Evolutionary conservation across 805 yeast genomes (phyloP), one percentile per base, ranked within the genome.

Genomic region (Saturnispora saitoi): DNA sequence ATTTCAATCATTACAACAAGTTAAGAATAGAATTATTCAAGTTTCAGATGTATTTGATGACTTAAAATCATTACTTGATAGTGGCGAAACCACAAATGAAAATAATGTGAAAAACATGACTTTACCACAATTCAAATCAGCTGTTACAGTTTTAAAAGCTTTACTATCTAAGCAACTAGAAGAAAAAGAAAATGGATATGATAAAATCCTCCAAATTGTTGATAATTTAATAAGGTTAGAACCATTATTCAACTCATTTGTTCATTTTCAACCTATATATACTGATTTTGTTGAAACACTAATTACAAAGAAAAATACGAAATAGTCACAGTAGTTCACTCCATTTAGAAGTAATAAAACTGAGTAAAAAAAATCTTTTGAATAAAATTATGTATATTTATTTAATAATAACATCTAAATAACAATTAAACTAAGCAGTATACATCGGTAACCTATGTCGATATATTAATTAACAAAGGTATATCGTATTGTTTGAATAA

Each of bases 171-270:
- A 11, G 7, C 48, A 26, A 45, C 20, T 20, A 9, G 38, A 17
- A 7, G 45, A 46, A 4, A 28, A 34, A 22, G 14, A 20, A 8
- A 24, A 32, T 10, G 40, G 48, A 29, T 56, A 51, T 49, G 47
- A 47, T 10, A 72, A 67, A 6, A 53, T 77, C 3, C 45, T 73
- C 14, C 61, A 63, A 8, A 74, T 74, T 45, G 66, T 78, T 17
- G 71, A 76, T 32, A 69, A 71, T 28, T 66, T 83, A 60, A 65
- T 70, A 20, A 70, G 69, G 4, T 56, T 81, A 45, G 63, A 69
- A 42, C 80, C 81, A 0, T 62, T 81, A 15, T 81, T 83, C 57
- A 71, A 72, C 54, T 75, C 73, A 17, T 59, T 83, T 42, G 64
- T 71, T 2, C 68, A 70, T 28, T 83, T 81, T 58, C 68, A 75